Percentiles rank a stretch among this genome's conserved stretches.
phyloP scores from a whole-genome alignment of 352 stramenopile genomes.

The Plasmopara viticola region DNA sequence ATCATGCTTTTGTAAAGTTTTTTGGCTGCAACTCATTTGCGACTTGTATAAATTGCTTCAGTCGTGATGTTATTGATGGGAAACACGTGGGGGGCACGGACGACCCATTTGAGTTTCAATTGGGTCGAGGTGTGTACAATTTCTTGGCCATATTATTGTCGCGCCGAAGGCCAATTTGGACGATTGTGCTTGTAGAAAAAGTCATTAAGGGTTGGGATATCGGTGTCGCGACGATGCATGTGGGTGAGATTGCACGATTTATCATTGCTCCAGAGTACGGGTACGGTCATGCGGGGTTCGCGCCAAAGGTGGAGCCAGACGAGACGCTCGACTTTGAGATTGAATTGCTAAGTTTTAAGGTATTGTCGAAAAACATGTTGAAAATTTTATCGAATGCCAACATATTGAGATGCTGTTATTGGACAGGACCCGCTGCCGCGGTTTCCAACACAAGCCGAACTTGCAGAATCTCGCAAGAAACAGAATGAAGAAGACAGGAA shows the following conservation, averaged over 20 bases:
- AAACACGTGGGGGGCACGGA: conserved; percentile 81
- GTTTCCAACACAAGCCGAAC: conserved; percentile 75
- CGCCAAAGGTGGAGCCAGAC: conserved; percentile 78
- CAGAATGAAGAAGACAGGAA: conserved; percentile 80
- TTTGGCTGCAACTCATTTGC: neutral
- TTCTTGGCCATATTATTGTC: conserved; percentile 3
- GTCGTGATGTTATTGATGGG: conserved; percentile 69
- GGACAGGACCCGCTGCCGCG: conserved; percentile 65
- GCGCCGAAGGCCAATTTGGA: conserved; percentile 1
- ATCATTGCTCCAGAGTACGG: conserved; percentile 79
- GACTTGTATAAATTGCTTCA: conserved; percentile 12
- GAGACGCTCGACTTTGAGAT: conserved; percentile 86
- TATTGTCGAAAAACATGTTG: conserved; percentile 7
- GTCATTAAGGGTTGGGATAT: conserved; percentile 86
- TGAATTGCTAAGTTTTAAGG: conserved; percentile 71
- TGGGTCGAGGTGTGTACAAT: conserved; percentile 48
- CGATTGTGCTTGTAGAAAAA: conserved; percentile 44
- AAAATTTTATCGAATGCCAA: no score
- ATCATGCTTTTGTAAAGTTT: neutral
- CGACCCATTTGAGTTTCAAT: conserved; percentile 80
- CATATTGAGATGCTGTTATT: neutral
- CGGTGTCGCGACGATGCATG: conserved; percentile 70
- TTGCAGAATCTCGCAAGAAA: conserved; percentile 76
- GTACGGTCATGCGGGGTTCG: conserved; percentile 73
- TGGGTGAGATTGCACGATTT: conserved; percentile 73